Percentiles rank a stretch among this genome's conserved stretches.
Conservation (phyloP, 305 asterid species). For the Stenogyne calaminthoides region DNA sequence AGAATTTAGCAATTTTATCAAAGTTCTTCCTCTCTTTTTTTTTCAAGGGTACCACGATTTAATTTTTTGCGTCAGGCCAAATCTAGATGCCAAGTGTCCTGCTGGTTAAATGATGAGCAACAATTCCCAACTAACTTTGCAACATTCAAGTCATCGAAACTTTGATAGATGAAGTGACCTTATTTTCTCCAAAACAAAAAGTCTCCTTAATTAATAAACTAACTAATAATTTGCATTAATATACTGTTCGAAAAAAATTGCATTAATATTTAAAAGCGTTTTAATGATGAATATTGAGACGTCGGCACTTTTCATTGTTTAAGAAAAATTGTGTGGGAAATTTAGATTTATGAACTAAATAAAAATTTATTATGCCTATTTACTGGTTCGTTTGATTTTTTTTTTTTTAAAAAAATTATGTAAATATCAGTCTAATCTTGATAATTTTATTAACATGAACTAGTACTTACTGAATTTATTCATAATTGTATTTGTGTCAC, state of each 20-base stretch:
- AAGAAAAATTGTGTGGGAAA: background rate
- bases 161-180: background rate
- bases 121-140: conserved; percentile 12
- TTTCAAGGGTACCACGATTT: background rate
- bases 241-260: too few species aligned
- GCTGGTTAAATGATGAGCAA: background rate
- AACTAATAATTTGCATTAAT: too few species aligned
- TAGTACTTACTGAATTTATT: background rate
- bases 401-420: too few species aligned
- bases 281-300: too few species aligned
- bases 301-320: background rate
- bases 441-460: background rate
- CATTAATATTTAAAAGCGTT: background rate
- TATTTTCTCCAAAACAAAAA: background rate
- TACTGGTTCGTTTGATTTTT: background rate
- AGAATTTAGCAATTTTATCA: background rate
- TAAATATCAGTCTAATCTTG: background rate
- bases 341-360: background rate
- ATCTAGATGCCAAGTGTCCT: conserved; percentile 13
- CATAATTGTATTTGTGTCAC: background rate
- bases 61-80: background rate
- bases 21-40: background rate
- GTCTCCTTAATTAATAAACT: too few species aligned
- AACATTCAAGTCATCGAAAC: background rate
- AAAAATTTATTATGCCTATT: background rate